phyloP scores from a whole-genome alignment of 2,329 filamentous ascomycete genomes.

The Monosporascus sp. region DNA sequence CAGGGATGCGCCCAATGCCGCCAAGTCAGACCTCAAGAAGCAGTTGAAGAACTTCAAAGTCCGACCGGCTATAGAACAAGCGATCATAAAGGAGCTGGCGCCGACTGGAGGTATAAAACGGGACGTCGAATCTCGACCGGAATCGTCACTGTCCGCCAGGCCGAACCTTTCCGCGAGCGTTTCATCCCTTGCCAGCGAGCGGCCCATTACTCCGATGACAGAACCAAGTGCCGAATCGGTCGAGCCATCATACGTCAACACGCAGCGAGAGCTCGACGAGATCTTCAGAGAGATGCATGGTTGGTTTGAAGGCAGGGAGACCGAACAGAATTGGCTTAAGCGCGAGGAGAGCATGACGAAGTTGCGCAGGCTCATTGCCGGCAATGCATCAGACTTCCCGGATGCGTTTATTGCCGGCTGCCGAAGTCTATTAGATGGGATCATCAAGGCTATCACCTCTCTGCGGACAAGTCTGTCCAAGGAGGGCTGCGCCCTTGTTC shows the following conservation, averaged over 20 bases:
- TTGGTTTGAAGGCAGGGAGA: conserved; percentile 82
- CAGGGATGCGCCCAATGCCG: conserved; percentile 72
- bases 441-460: conserved; percentile 79
- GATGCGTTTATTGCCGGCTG: conserved; percentile 66
- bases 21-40: conserved; percentile 83
- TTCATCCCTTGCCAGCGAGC: conserved; percentile 44
- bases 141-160: conserved; percentile 31
- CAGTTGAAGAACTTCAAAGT: conserved; percentile 82
- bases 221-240: conserved; percentile 64
- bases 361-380: conserved; percentile 72
- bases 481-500: conserved; percentile 76
- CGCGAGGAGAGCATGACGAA: conserved; percentile 77
- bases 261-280: conserved; percentile 82
- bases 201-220: conserved; percentile 56
- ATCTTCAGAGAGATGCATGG: conserved; percentile 75
- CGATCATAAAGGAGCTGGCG: conserved; percentile 71
- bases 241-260: conserved; percentile 80
- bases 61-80: conserved; percentile 76
- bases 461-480: conserved; percentile 86
- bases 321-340: conserved; percentile 85
- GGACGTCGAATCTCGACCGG: conserved; percentile 35
- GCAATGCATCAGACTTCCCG: conserved; percentile 78
- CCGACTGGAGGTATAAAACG: conserved; percentile 38
- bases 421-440: conserved; percentile 75
- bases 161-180: conserved; percentile 45